Base-by-base conservation (phyloP, 805 yeast species). In the Saccharomycopsis microspora region DNA sequence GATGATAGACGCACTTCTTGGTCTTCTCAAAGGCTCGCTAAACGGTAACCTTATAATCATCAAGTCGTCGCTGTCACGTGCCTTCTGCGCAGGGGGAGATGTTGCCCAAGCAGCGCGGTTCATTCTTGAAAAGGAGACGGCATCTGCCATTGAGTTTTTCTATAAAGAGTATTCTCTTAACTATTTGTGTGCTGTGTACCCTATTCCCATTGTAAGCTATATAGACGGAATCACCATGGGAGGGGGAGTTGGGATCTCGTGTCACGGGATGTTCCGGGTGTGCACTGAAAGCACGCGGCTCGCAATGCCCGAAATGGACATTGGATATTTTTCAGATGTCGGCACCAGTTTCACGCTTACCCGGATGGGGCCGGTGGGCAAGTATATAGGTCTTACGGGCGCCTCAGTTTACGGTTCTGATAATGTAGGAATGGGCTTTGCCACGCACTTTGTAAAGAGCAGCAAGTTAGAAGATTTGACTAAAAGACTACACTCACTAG, bases 251-350 rank as follows among this genome's bases (percentile, higher is more conserved):
- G 97, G 98, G 4, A 68, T 93, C 41, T 73, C 90, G 0, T 82
- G 86, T 39, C 97, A 93, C 65, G 82, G 86, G 8, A 90, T 96
- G 3, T 90, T 90, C 71, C 78, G 97, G 60, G 69, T 93, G 37
- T 95, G 93, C n/a, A 85, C 96, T 39, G 97, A 90, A 58, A 75
- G 76, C 57, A 89, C 97, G 7, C 74, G 81, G 61, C 75, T 88
- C 67, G 96, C 97, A 53, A 93, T 93, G 98, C 97, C 98, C 5
- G 97, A 93, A 66, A 84, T 94, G 72, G 88, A 85, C 59, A 93
- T 93, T 62, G 98, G 98, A 1, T 86, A 87, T 64, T 85, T 86
- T 66, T 94, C 95, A 27, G 98, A 93, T 64, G 97, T 93, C 8
- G 98, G 97, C 41, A 82, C 94, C 36, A 79, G 95, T 8, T 90